Base-by-base conservation (phyloP, 495 filamentous ascomycete species). In the Talaromyces trachyspermus region DNA sequence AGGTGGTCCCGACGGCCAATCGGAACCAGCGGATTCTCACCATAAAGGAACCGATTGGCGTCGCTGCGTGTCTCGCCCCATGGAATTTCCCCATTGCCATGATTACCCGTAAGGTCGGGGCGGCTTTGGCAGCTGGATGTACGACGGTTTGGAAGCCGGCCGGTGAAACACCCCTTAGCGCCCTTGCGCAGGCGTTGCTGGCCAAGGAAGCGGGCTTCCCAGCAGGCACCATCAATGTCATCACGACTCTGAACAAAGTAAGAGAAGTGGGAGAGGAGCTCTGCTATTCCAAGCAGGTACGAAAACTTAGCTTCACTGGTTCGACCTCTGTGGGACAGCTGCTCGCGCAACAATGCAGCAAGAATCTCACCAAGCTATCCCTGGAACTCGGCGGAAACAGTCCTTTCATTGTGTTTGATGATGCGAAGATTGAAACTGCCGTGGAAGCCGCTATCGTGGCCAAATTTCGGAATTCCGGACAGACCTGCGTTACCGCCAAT, bases 301-400 rank as follows among this genome's bases (percentile, higher is more conserved):
- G 79, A 59, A 87, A 88, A 55, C 76, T 88, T 38, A 81, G 83
- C 1, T 88, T 88, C 60, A 88, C 84, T 3, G 84, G 84, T 36
- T 81, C 76, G 24, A 84, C 80, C 0, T 54, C 72, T n/a, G 74
- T 84, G 3, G 81, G 81, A 7, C 81, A 82, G 50, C 57, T 83
- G 22, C 68, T 85, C 15, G 80, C 81, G 24, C 64, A 66, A 4
- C 71, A 78, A 53, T 79, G 77, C 35, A 68, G 81, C 0, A 70
- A 75, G 17, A 78, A 80, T 1, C 62, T 87, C 43, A 87, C 86
- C 67, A 88, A 87, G 52, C 58, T 84, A 9, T 83, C 79, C 2
- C 76, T 87, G 24, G 84, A 88, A 61, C 72, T 88, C 19, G 84
- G 84, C 23, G 84, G 84, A 4, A 87, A 88, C 59, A 84, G 83